Percentiles rank a stretch among this genome's conserved stretches.
These are phyloP conservation scores for Pyrus communis DNA, from an alignment of 306 rosid genomes.

Conservation along the genomic window DNA sequence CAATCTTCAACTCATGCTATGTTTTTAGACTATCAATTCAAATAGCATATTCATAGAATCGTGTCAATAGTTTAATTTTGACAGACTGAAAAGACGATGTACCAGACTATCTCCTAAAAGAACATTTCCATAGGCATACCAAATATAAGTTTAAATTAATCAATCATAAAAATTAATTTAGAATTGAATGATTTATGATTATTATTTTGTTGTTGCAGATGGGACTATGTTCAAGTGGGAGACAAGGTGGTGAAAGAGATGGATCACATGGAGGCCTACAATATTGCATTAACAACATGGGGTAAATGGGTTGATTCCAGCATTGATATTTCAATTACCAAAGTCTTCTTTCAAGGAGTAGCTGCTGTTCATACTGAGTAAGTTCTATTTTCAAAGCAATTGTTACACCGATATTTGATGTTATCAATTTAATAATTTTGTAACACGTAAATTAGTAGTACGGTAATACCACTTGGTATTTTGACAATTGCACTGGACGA, in stretches of 20 bases:
- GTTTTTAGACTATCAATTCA: background rate
- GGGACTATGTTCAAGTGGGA: conserved; percentile 67
- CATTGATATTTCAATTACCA: conserved; percentile 50
- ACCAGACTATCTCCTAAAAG: background rate
- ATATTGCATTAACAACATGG: conserved; percentile 66
- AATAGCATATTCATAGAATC: background rate
- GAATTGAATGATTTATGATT: background rate
- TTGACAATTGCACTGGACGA: no score
- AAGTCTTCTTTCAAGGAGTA: conserved; percentile 68
- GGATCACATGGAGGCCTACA: conserved; percentile 63
- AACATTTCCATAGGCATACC: background rate
- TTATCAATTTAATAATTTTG: background rate
- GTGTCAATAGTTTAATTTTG: background rate
- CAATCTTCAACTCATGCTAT: no score
- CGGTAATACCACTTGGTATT: no score
- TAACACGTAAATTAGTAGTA: no score
- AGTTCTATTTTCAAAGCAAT: conserved; percentile 2
- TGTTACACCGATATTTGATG: no score
- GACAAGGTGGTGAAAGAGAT: conserved; percentile 31
- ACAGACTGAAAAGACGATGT: background rate
- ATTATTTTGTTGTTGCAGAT: conserved; percentile 22
- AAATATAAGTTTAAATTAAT: background rate
- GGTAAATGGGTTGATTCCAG: conserved; percentile 56
- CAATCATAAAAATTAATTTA: background rate
- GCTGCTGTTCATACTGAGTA: conserved; percentile 57